phyloP scores from a whole-genome alignment of 2,329 filamentous ascomycete species.

The Penicillium sclerotigenum region DNA sequence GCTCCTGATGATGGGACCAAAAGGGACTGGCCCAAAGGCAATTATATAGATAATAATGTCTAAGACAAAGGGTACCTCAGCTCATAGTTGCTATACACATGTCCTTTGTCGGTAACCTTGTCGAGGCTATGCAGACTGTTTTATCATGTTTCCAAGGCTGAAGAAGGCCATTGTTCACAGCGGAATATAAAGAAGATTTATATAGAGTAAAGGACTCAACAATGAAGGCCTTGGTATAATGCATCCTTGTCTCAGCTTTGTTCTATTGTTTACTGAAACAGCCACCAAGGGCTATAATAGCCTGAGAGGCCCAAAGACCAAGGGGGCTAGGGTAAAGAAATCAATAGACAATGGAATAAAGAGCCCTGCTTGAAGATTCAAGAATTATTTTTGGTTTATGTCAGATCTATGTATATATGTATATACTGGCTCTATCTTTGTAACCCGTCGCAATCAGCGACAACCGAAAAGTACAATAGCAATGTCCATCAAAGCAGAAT shows the following conservation, averaged over 20 bases:
- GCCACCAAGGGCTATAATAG: neutral
- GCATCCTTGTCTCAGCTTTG: neutral
- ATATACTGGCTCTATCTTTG: conserved; percentile 9
- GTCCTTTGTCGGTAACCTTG: neutral
- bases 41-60: conserved; percentile 5
- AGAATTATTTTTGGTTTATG: neutral
- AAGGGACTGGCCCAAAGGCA: neutral
- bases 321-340: neutral
- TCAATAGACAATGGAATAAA: neutral
- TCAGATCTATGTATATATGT: conserved; percentile 8
- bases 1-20: neutral
- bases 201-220: neutral
- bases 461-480: neutral
- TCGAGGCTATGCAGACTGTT: neutral
- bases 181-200: neutral
- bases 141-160: neutral
- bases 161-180: neutral
- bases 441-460: neutral
- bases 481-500: neutral
- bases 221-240: neutral
- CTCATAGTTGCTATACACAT: neutral
- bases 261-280: conserved; percentile 3
- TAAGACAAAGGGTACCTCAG: neutral
- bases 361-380: neutral
- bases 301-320: neutral